Evolutionary conservation across 2,329 filamentous ascomycete genomes (phyloP).

Genomic region (Blastomyces silverae): DNA sequence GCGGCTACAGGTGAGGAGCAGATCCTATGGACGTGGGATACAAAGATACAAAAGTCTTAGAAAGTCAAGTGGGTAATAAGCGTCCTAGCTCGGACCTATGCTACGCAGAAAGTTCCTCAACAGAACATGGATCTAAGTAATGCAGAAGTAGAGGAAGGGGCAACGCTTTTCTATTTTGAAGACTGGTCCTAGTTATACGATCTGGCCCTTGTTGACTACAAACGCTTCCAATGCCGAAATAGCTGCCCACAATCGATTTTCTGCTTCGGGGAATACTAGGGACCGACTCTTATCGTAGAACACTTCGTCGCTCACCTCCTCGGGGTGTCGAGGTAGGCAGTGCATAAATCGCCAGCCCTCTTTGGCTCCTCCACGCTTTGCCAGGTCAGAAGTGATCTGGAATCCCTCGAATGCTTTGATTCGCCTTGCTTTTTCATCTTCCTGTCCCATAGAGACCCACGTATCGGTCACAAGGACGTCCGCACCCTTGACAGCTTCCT

Average conservation of each 20-base stretch:
- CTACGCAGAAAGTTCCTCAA: background rate
- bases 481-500: constrained; percentile 76
- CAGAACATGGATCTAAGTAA: background rate
- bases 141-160: background rate
- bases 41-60: background rate
- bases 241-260: constrained; percentile 90
- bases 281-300: constrained; percentile 74
- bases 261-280: constrained; percentile 86
- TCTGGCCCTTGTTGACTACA: constrained; percentile 86
- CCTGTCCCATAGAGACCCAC: constrained; percentile 98
- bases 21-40: background rate
- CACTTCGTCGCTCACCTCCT: constrained; percentile 91
- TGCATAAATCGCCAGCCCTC: constrained; percentile 97
- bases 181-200: constrained; percentile 11
- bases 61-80: background rate
- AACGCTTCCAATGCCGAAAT: constrained; percentile 82
- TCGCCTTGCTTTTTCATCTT: constrained; percentile 70
- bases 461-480: constrained; percentile 94
- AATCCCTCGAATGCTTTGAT: constrained; percentile 80
- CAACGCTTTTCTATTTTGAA: background rate
- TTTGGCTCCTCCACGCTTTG: constrained; percentile 76
- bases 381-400: constrained; percentile 83
- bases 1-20: background rate
- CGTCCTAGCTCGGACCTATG: background rate
- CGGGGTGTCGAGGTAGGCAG: constrained; percentile 81